Base-by-base conservation (phyloP, 257 asterid species). In the Asclepias syriaca region DNA sequence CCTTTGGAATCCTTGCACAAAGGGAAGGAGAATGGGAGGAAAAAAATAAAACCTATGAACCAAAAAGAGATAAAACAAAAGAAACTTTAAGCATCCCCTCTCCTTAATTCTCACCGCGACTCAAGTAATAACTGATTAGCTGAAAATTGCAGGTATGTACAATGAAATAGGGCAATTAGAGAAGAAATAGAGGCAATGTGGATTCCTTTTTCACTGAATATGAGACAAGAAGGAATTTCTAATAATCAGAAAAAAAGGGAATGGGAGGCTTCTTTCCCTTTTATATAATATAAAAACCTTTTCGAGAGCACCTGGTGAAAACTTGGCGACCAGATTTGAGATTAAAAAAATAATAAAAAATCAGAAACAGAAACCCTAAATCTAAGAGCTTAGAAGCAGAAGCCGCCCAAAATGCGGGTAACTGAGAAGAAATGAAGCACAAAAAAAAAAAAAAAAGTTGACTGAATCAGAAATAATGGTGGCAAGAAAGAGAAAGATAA, bases 1-100 rank as follows among this genome's bases (percentile, higher is more conserved):
- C 68, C 69, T 77, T 71, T 45, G 69, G 64, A 55, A 65, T 66
- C 73, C 73, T 46, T 66, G 16, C 5, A 32, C 68, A 22, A 66
- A 34, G 39, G 39, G 39, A 34, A 34, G 39, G 39, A 34, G 39
- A 34, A 34, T 34, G 4, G 46, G 48, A 46, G 57, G 45, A 29
- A 60, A 32, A 21, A 10, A 48, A n/a, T n/a, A 67, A 1, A 34
- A n/a, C 8, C 57, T 22, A 53, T 6, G 46, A n/a, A 21, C 15
- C 13, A 7, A 27, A 22, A 21, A 10, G 34, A 27, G n/a, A 45
- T 34, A 48, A 46, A 49, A 43, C 1, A 67, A 29, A 15, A 18
- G 7, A 48, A 46, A 24, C 4, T 67, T 51, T 46, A 67, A 48
- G 48, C 48, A 0, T 48, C 24, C 4, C 56, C 56, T 22, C 67